Percentiles rank a stretch among this genome's conserved stretches.
These are phyloP conservation scores for Nepenthes mirabilis DNA, from an alignment of 148 eudicot genomes.

Conservation along the genomic window DNA sequence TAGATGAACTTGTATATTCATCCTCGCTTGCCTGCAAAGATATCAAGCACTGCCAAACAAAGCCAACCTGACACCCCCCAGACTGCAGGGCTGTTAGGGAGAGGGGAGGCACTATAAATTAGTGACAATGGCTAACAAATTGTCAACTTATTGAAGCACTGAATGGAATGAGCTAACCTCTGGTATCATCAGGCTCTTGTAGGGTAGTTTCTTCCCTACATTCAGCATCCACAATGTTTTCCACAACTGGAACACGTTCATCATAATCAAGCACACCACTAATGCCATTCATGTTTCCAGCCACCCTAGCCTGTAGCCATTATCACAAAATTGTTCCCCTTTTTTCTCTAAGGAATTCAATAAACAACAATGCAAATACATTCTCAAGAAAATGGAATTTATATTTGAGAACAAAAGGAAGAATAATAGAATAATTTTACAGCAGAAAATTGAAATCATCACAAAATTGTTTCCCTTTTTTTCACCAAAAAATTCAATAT, in stretches of 20 bases:
- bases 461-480: too few species aligned
- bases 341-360: background rate
- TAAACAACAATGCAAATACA: background rate
- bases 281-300: slow-evolving; percentile 10
- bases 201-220: slow-evolving; percentile 9
- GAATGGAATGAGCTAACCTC: slow-evolving; percentile 21
- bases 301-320: slow-evolving; percentile 16
- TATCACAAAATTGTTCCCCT: background rate
- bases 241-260: slow-evolving; percentile 19
- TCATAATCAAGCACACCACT: slow-evolving; percentile 14
- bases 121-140: background rate
- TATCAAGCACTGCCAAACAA: background rate
- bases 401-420: too few species aligned
- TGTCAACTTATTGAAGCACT: background rate
- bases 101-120: background rate
- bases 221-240: slow-evolving; percentile 21
- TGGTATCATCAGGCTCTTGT: slow-evolving; percentile 10
- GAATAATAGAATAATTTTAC: too few species aligned
- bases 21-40: too few species aligned
- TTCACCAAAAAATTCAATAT: too few species aligned
- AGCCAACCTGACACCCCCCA: background rate
- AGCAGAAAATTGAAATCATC: too few species aligned
- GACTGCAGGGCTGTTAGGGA: too few species aligned
- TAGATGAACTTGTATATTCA: too few species aligned
- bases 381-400: too few species aligned